These are phyloP conservation scores for Exophiala lecanii-corni DNA, from an alignment of 2,329 filamentous ascomycete species.

Conservation along the genomic window DNA sequence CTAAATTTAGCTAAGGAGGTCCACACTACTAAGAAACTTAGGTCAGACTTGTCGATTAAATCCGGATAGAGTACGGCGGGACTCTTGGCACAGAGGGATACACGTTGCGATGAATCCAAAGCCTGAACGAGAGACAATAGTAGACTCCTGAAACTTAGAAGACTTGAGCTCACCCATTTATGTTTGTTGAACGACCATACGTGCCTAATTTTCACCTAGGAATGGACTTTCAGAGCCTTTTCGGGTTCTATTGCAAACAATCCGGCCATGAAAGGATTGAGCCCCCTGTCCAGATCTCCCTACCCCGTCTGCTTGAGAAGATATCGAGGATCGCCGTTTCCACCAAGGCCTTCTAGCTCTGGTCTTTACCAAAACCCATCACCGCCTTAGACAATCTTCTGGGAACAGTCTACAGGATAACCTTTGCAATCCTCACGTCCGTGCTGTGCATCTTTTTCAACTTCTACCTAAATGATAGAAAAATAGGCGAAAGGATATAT, in stretches of 20 bases:
- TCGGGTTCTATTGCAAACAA: constrained; percentile 1
- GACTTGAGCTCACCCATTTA: not conserved
- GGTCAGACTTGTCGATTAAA: too few species aligned
- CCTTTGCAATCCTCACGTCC: constrained; percentile 5
- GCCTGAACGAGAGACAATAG: constrained; percentile 4
- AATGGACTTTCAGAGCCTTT: constrained; percentile 3
- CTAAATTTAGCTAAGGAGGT: too few species aligned
- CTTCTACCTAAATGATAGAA: constrained; percentile 3
- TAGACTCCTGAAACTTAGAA: constrained; percentile 1
- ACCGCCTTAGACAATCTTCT: constrained; percentile 7
- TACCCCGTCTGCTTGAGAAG: constrained; percentile 1
- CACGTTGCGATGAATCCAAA: constrained; percentile 2
- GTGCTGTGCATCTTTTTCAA: constrained; percentile 5
- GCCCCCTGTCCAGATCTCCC: not conserved
- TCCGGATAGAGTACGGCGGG: too few species aligned
- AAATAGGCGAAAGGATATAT: too few species aligned
- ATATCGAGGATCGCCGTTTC: constrained; percentile 2
- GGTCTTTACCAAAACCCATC: constrained; percentile 5
- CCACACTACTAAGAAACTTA: too few species aligned
- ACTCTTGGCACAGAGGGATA: too few species aligned
- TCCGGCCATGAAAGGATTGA: constrained; percentile 2
- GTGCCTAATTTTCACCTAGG: constrained; percentile 1
- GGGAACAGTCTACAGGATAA: constrained; percentile 5
- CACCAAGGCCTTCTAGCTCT: constrained; percentile 5
- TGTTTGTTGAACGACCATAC: constrained; percentile 1